phyloP scores from a whole-genome alignment of 108 stramenopile species.

The Skeletonema potamos region DNA sequence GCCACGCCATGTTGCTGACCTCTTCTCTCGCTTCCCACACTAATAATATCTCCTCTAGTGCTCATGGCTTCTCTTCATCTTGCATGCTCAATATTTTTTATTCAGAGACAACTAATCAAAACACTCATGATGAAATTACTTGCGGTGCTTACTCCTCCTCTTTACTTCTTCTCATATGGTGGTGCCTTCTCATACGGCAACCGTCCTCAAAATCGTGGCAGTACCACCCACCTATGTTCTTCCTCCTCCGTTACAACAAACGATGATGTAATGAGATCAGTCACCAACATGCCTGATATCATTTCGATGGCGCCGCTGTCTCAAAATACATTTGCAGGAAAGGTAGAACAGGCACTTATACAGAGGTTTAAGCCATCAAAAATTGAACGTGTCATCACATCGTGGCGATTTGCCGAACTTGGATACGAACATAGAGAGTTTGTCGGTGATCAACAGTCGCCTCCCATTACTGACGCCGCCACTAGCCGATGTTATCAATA shows the following conservation, averaged over 20 bases:
- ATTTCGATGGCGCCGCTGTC: conserved; percentile 45
- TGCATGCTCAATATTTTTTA: too few relatives aligned
- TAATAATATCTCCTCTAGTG: too few relatives aligned
- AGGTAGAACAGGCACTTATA: conserved; percentile 66
- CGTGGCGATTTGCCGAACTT: conserved; percentile 70
- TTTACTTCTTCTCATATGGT: not conserved
- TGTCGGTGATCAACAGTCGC: conserved; percentile 51
- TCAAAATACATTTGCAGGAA: conserved; percentile 69
- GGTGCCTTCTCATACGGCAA: not conserved
- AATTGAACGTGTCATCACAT: conserved; percentile 64
- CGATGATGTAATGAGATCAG: conserved; percentile 11
- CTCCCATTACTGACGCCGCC: conserved; percentile 28
- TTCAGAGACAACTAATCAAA: too few relatives aligned
- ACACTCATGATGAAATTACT: not conserved
- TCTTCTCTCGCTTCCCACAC: too few relatives aligned
- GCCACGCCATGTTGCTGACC: too few relatives aligned
- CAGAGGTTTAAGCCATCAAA: conserved; percentile 47
- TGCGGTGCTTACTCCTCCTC: not conserved
- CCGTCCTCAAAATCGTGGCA: not conserved
- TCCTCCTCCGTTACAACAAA: too few relatives aligned
- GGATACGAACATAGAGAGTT: conserved; percentile 75
- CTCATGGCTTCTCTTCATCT: too few relatives aligned
- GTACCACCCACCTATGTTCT: not conserved
- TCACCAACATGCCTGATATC: conserved; percentile 41
- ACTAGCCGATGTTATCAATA: conserved; percentile 64